Base-by-base conservation (phyloP, 768 basidiomycete genomes). In the Kwoniella sp. region DNA sequence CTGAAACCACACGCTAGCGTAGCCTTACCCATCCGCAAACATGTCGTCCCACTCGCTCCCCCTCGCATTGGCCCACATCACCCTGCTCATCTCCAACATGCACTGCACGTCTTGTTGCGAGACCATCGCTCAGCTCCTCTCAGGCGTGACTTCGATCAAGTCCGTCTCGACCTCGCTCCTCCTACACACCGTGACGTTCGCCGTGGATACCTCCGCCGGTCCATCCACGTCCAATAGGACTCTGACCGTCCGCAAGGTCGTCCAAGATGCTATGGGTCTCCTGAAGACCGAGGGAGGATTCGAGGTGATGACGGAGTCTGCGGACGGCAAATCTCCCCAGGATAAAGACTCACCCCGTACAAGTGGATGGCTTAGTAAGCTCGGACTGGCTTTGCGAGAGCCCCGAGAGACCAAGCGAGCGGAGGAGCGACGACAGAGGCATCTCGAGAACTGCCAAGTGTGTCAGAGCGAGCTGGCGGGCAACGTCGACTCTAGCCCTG, bases 101-200 rank as follows among this genome's bases (percentile, higher is more conserved):
- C 66, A 68, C 50, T 68, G 66, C 47, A 63, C 66, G 3, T 62
- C 66, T 17, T 68, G 66, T 41, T 48, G 49, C 38, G 56, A 59
- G 19, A 46, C 57, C n/a, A 68, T 68, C 46, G 40, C 50, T 7
- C 28, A 51, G n/a, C 53, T 68, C 0, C 53, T 68, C 14, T 44
- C 50, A 4, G 32, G 56, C 15, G 23, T 60, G 1, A 17, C 36
- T 14, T 43, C 40, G 14, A 49, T 68, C 40, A 41, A 31, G 19
- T 42, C 52, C 33, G 31, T 68, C 7, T 51, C 50, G 12, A 53
- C 60, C 28, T 44, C 51, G 1, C 44, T 65, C 0, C 51, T 68
- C 11, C 47, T 53, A 5, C 56, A 52, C 26, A 61, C 54, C 20
- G 60, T 67, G 36, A 63, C 59, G 2, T 64, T 67, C 31, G 5